These are phyloP conservation scores for Colletotrichum liriopes DNA, from an alignment of 2,329 filamentous ascomycete genomes.

Conservation along the genomic window DNA sequence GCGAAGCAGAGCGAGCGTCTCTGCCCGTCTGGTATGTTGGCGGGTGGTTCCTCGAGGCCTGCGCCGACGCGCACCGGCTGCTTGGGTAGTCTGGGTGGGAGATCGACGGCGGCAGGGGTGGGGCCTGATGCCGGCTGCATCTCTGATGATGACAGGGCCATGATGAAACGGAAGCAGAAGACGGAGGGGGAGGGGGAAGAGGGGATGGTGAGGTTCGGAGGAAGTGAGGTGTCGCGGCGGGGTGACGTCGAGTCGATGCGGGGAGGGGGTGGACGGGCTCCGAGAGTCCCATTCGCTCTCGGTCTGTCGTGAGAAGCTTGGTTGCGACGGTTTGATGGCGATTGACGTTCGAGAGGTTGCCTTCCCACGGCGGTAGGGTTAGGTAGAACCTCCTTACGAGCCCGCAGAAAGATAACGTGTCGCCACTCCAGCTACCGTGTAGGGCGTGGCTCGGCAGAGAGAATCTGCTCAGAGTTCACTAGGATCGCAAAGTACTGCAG, in stretches of 20 bases:
- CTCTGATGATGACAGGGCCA: background rate
- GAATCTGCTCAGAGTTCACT: background rate
- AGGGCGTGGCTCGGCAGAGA: background rate
- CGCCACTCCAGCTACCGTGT: background rate
- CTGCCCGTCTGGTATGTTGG: constrained; percentile 3
- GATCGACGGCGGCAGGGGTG: constrained; percentile 15
- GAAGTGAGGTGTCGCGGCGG: background rate
- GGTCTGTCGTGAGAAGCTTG: background rate
- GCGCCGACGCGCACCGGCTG: background rate
- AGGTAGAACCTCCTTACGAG: background rate
- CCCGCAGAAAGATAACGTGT: background rate
- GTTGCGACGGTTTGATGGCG: background rate
- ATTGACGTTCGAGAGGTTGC: background rate
- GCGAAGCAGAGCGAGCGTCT: background rate
- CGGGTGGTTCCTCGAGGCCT: background rate
- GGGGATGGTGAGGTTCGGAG: background rate
- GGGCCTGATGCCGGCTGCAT: constrained; percentile 2
- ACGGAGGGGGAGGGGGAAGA: background rate
- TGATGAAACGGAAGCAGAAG: constrained; percentile 19
- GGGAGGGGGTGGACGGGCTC: background rate
- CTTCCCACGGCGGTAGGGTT: background rate
- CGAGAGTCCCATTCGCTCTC: background rate
- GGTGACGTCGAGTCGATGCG: constrained; percentile 10
- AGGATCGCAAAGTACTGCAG: background rate
- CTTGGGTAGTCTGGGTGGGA: constrained; percentile 1